Base-by-base conservation (phyloP, 441 rosid species). In the Gossypium trilobum region DNA sequence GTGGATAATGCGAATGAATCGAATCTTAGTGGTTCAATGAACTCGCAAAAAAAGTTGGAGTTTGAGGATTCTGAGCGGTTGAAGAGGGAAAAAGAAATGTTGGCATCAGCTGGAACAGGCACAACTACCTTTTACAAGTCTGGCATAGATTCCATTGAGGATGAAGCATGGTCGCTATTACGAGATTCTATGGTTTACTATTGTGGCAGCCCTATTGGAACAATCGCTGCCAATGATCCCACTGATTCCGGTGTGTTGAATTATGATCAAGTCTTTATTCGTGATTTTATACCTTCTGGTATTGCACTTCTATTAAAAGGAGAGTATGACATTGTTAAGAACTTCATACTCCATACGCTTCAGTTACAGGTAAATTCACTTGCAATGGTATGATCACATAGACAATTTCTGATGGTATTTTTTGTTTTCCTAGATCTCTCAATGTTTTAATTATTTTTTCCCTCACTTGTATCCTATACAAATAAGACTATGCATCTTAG, bases 221-320 rank as follows among this genome's bases (percentile, higher is more conserved):
- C 91, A 9, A 86, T 93, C 77, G 97, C 97, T 27, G 96, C 98
- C 33, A 93, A 87, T 70, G 97, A 93, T 74, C 96, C 96, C 39
- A 86, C 92, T 9, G 73, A 82, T 81, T 87, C 92, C 68, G 78
- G 67, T 74, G 85, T 87, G 73, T 78, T 89, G 85, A 93, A 93
- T 80, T 91, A 91, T 50, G 98, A 93, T 81, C 96, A 93, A 77
- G 96, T 91, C 67, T 91, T 91, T 79, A 91, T 93, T 65, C 86
- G 97, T 77, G 97, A 91, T 74, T 93, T 91, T 74, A 89, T 93
- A 71, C 96, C 97, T 58, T 87, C 95, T 57, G 96, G 96, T 39
- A 79, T 93, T 54, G 98, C 96, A 31, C 90, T 93, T 64, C 89
- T 93, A 68, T 86, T 93, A 85, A 91, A 93, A 77, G 97, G 97